Conservation (phyloP, 345 rosid genomes). For the Heritiera fomes region DNA sequence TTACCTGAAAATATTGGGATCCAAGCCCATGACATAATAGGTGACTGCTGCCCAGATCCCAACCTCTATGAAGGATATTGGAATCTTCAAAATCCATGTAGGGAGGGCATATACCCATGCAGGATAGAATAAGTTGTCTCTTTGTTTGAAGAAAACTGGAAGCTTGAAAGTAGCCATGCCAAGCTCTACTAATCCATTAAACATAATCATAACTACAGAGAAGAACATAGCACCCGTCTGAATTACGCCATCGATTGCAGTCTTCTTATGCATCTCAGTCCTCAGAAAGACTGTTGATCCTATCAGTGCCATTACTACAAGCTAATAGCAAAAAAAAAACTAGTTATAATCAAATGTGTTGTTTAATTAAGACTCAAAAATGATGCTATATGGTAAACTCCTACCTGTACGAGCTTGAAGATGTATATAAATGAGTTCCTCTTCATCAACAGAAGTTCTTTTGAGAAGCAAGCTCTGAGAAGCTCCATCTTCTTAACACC, state of each 20-base stretch:
- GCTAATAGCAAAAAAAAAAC: slow-evolving; percentile 31
- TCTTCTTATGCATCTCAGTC: slow-evolving; percentile 53
- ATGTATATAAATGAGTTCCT: slow-evolving; percentile 73
- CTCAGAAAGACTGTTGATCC: slow-evolving; percentile 57
- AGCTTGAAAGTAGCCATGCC: slow-evolving; percentile 71
- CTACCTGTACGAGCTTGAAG: slow-evolving; percentile 66
- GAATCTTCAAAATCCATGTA: slow-evolving; percentile 75
- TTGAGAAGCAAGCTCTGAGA: slow-evolving; percentile 53
- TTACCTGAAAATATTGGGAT: slow-evolving; percentile 69
- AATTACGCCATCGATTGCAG: slow-evolving; percentile 48
- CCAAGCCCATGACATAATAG: slow-evolving; percentile 70
- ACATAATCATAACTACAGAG: slow-evolving; percentile 49
- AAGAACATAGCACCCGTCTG: slow-evolving; percentile 68
- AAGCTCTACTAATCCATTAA: slow-evolving; percentile 68
- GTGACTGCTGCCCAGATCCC: slow-evolving; percentile 55
- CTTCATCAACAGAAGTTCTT: slow-evolving; percentile 72
- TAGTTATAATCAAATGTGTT: slow-evolving; percentile 10
- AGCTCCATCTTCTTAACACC: slow-evolving; percentile 63
- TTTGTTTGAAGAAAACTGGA: slow-evolving; percentile 83
- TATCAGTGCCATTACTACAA: slow-evolving; percentile 38
- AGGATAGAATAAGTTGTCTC: slow-evolving; percentile 74
- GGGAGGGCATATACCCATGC: slow-evolving; percentile 80
- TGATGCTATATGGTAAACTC: background rate
- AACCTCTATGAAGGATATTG: slow-evolving; percentile 65
- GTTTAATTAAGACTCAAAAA: slow-evolving; percentile 6